Evolutionary conservation across 2,329 filamentous ascomycete genomes (phyloP).

Genomic region (Cercospora sp.): DNA sequence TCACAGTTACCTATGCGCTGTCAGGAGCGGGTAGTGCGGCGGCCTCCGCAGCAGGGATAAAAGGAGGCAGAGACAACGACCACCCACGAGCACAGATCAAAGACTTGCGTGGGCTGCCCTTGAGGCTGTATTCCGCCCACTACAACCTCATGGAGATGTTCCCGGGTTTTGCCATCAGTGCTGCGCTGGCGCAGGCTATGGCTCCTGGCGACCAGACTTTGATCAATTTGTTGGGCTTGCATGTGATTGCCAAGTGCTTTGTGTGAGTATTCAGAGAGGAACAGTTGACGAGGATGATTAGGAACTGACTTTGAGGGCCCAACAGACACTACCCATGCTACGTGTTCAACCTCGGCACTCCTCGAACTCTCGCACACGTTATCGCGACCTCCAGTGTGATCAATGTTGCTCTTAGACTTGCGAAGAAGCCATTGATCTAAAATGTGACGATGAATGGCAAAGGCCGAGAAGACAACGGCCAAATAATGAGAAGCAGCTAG

Average conservation of each 20-base stretch:
- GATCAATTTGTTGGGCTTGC: conserved; percentile 36
- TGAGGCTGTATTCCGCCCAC: conserved; percentile 33
- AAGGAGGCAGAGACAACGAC: conserved; percentile 33
- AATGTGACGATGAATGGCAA: not conserved
- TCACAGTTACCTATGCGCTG: conserved; percentile 34
- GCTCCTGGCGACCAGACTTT: conserved; percentile 33
- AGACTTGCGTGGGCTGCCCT: conserved; percentile 31
- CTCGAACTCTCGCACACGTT: conserved; percentile 31
- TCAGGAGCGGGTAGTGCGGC: conserved; percentile 33
- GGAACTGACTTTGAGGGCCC: not conserved
- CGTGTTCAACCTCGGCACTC: conserved; percentile 28
- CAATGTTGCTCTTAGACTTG: conserved; percentile 33
- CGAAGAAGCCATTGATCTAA: conserved; percentile 31
- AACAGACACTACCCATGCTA: conserved; percentile 32
- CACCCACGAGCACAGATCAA: conserved; percentile 29
- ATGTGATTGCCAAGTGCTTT: conserved; percentile 35
- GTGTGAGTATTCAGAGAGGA: conserved; percentile 24
- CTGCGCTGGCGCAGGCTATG: conserved; percentile 34
- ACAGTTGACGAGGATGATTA: accelerated
- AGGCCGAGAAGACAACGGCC: not conserved
- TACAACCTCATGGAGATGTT: conserved; percentile 35
- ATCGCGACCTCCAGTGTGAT: conserved; percentile 33
- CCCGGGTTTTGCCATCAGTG: conserved; percentile 32
- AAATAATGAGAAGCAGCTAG: not conserved
- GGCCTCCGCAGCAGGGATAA: conserved; percentile 26